Conservation (phyloP, 805 yeast genomes). For the Candida berthetii region DNA sequence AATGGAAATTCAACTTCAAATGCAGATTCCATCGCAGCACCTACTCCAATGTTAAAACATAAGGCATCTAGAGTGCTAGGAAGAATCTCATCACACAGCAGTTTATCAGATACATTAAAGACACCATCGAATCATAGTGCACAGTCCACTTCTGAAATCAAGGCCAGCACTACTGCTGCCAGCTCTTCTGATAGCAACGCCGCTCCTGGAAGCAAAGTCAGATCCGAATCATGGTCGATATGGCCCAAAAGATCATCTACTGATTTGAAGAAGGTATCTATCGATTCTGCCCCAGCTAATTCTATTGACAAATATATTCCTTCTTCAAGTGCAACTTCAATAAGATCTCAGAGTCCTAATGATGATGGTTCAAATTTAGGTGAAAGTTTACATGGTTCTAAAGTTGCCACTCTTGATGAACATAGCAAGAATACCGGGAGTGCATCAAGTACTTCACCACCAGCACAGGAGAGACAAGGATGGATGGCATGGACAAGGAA, state of each 20-base stretch:
- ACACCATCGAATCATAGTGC: too few species aligned
- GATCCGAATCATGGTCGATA: not conserved
- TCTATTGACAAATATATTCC: too few species aligned
- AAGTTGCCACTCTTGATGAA: not conserved
- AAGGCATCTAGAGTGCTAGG: not conserved
- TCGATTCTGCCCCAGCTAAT: too few species aligned
- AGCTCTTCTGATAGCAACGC: not conserved
- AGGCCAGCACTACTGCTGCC: not conserved
- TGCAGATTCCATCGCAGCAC: not conserved
- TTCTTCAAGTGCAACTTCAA: not conserved
- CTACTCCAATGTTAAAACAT: not conserved
- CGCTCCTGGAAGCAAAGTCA: not conserved
- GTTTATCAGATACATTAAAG: not conserved
- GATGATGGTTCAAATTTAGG: not conserved
- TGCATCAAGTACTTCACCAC: not conserved
- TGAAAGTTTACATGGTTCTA: not conserved
- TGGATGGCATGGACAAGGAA: not conserved
- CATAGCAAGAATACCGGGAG: not conserved
- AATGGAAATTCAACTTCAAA: not conserved
- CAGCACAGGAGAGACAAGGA: too few species aligned
- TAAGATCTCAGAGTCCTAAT: not conserved
- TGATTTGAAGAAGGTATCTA: not conserved
- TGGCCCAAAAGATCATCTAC: not conserved
- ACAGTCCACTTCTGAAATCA: too few species aligned
- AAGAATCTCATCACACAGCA: not conserved